A percentile compares a stretch with the other conserved stretches of the same genome.
phyloP scores from a whole-genome alignment of 2,329 filamentous ascomycete genomes.

The Pyrenophora tritici-repentis region DNA sequence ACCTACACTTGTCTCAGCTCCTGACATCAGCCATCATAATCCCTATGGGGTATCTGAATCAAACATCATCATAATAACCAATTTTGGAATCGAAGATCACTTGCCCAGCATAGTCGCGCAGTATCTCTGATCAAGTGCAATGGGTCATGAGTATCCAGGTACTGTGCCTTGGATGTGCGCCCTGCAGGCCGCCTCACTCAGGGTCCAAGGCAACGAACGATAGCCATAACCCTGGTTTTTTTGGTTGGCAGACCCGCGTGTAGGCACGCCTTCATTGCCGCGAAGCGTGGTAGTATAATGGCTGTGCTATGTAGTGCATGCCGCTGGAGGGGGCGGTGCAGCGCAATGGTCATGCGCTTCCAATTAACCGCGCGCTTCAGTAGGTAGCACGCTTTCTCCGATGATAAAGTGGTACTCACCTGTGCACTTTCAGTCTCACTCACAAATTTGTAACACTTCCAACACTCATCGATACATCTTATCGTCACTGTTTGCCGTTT shows the following conservation, averaged over 20 bases:
- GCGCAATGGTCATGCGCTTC: neutral
- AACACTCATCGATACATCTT: neutral
- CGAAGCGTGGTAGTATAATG: no score
- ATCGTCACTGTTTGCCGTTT: constrained; percentile 4
- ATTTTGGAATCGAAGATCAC: neutral
- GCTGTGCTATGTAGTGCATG: no score
- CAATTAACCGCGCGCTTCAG: neutral
- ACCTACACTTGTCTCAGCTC: neutral
- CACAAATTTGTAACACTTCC: constrained; percentile 1
- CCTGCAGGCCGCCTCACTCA: no score
- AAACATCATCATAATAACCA: neutral
- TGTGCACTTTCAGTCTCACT: neutral
- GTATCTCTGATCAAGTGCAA: neutral
- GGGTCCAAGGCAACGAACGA: no score
- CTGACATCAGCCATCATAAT: constrained; percentile 1
- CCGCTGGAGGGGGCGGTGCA: neutral
- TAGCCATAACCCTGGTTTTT: no score
- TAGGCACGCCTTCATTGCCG: no score
- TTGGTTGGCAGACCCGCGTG: no score
- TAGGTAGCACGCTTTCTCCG: no score
- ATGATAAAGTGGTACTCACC: neutral
- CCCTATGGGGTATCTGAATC: neutral
- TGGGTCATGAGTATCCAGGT: neutral
- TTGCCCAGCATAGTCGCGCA: neutral
- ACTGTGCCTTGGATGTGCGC: no score